Evolutionary conservation across 345 rosid species (phyloP), one percentile per base, ranked within the genome.

Genomic region (Eucalyptus marginata): DNA sequence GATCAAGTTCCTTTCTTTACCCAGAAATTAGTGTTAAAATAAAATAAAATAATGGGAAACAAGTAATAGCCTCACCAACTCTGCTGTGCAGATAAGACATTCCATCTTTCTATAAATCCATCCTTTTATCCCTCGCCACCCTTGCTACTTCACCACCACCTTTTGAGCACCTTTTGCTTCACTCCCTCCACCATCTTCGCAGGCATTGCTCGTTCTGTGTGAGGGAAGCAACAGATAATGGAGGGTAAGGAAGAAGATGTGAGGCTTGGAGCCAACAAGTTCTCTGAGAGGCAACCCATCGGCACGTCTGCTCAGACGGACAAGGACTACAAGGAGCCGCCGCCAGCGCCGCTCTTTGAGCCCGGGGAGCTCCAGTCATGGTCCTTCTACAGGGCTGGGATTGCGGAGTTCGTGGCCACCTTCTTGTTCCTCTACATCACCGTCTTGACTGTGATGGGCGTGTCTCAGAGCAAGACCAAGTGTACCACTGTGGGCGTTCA

Each of bases 361-460:
- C 91, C 91, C 29, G 91, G 88, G 1, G 91, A 90, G 90, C 90
- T 90, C 81, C 62, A 25, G 43, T 90, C 90, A 36, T 90, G 91
- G 91, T 90, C 91, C 49, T 90, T 90, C 83, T 90, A 90, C 88
- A 88, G 91, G 86, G 91, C 91, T 40, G 91, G 91, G 33, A 90
- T 90, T 64, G 91, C 91, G n/a, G 91, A 90, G 91, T 90, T 90
- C 40, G 64, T 90, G 44, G 91, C 91, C 76, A 90, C 91, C 49
- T 90, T 90, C 91, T 81, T 90, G 87, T 90, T 90, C 90, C 90
- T 90, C 86, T 88, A 88, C 84, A 88, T 90, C 91, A 86, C 90
- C 88, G 44, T 90, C 54, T 66, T 91, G 87, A 91, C 92, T 36
- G 92, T 91, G 85, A 91, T 91, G 92, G 92, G 92, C 13, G 91